phyloP scores from a whole-genome alignment of 495 filamentous ascomycete species.

The Oidiodendron maius region DNA sequence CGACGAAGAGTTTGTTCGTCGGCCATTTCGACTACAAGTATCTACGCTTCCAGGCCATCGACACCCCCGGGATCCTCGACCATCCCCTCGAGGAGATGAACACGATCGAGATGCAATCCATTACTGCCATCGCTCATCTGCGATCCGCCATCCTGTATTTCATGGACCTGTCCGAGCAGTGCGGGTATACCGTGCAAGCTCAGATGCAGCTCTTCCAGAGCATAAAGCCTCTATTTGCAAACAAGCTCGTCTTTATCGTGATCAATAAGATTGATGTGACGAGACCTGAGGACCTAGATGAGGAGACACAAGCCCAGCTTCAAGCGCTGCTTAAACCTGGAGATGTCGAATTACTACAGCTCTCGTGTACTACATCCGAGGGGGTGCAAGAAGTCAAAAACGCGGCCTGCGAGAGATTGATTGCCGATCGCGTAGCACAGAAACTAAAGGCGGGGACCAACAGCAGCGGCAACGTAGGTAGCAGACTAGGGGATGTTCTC shows the following conservation, averaged over 20 bases:
- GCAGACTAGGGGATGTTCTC: constrained; percentile 81
- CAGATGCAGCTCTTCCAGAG: constrained; percentile 91
- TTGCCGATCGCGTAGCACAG: constrained; percentile 87
- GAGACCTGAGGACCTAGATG: constrained; percentile 80
- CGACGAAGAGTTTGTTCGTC: constrained; percentile 94
- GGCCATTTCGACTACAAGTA: constrained; percentile 99
- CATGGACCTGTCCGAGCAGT: constrained; percentile 97
- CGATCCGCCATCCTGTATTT: constrained; percentile 94
- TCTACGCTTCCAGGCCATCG: constrained; percentile 82
- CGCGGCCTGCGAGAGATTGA: constrained; percentile 83
- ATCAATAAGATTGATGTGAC: constrained; percentile 97
- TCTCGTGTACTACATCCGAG: constrained; percentile 92
- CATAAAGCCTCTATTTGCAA: constrained; percentile 93
- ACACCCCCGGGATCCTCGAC: constrained; percentile 85
- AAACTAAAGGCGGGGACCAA: constrained; percentile 87
- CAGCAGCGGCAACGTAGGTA: constrained; percentile 63
- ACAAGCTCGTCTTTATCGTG: constrained; percentile 93
- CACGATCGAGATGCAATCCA: constrained; percentile 98
- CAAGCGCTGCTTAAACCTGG: constrained; percentile 74
- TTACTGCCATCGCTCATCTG: constrained; percentile 94
- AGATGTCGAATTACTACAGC: constrained; percentile 83
- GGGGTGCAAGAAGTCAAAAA: constrained; percentile 94
- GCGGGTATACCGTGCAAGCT: constrained; percentile 86
- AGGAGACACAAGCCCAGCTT: constrained; percentile 69
- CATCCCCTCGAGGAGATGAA: constrained; percentile 99